Evolutionary conservation across 164 flowering plant genomes (phyloP).

Genomic region (Nelumbo lutea): DNA sequence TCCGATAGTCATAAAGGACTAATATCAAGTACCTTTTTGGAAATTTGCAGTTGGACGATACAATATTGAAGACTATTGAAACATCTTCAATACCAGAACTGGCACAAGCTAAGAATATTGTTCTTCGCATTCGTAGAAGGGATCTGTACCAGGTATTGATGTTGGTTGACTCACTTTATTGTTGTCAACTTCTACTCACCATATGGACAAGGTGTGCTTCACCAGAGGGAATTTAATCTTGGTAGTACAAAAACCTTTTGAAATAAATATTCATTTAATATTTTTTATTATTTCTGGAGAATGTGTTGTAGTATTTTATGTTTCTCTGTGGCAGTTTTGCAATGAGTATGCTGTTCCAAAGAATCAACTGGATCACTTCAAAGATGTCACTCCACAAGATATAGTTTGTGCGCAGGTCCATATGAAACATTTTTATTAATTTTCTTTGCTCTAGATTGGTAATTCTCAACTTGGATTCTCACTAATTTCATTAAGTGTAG

Average conservation of each 20-base stretch:
- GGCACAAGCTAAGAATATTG: slow-evolving; percentile 64
- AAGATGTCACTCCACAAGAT: slow-evolving; percentile 72
- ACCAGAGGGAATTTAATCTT: too few species aligned
- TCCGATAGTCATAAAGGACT: slow-evolving; percentile 34
- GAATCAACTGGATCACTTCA: slow-evolving; percentile 69
- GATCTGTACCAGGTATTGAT: slow-evolving; percentile 73
- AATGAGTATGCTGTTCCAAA: slow-evolving; percentile 89
- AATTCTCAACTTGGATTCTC: neutral
- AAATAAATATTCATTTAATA: too few species aligned
- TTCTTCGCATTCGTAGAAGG: slow-evolving; percentile 74
- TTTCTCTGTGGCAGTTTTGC: slow-evolving; percentile 61
- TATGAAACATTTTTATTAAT: neutral
- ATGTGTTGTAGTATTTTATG: neutral
- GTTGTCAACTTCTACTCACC: neutral
- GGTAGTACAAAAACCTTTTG: too few species aligned
- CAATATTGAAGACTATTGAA: slow-evolving; percentile 70
- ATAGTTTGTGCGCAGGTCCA: slow-evolving; percentile 93
- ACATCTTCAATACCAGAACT: slow-evolving; percentile 42
- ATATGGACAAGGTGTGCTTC: too few species aligned
- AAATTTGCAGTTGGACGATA: slow-evolving; percentile 68
- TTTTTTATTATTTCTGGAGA: too few species aligned
- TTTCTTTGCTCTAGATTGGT: neutral
- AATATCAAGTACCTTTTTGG: neutral
- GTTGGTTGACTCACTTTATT: neutral
- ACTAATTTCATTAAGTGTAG: slow-evolving; percentile 27